phyloP scores from a whole-genome alignment of 192 early-diverging fungal genomes.

The Backusella tuberculispora region DNA sequence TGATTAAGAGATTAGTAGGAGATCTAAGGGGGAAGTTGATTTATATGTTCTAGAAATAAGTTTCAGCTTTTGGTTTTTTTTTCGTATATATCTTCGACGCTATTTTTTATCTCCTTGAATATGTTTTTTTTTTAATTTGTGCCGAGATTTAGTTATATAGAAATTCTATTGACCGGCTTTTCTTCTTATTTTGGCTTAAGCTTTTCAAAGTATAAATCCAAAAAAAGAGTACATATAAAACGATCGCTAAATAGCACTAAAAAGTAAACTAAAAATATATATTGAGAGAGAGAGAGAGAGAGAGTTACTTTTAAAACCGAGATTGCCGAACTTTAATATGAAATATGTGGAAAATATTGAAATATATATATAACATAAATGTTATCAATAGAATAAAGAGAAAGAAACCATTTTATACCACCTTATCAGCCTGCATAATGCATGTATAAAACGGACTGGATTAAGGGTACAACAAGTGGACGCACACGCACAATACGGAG shows the following conservation, averaged over 20 bases:
- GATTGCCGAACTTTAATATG: neutral
- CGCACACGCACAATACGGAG: neutral
- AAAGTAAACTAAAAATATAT: neutral
- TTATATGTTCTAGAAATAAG: neutral
- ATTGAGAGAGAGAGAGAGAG: neutral
- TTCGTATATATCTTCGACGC: neutral
- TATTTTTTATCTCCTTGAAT: neutral
- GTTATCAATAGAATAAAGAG: neutral
- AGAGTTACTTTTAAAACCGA: neutral
- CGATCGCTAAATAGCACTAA: neutral
- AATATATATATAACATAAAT: neutral
- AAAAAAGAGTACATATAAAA: neutral
- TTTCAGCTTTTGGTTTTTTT: neutral
- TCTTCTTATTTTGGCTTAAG: neutral
- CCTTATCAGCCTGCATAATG: slow-evolving; percentile 5
- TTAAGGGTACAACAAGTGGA: neutral
- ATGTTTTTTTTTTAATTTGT: no score
- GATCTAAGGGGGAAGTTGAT: neutral
- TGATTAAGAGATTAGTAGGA: neutral
- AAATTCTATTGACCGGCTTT: neutral
- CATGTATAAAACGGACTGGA: neutral
- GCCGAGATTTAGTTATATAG: neutral
- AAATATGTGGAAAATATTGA: neutral
- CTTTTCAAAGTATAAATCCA: neutral
- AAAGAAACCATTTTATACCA: neutral